A percentile compares a stretch with the other conserved stretches of the same genome.
Conservation (phyloP, 176 grass and related monocot species). For the Eragrostis curvula region DNA sequence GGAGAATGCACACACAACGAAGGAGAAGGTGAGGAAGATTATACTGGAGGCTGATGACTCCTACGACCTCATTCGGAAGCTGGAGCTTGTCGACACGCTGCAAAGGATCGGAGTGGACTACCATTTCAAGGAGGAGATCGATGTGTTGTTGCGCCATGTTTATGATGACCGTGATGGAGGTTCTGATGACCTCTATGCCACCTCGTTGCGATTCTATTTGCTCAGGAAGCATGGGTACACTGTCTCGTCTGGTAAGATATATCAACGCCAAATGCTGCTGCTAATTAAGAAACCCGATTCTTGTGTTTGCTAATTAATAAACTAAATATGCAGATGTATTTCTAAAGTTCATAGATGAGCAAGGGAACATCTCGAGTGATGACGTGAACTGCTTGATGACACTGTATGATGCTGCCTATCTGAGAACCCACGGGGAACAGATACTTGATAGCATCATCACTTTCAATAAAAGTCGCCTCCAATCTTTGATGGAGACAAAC, state of each 20-base stretch:
- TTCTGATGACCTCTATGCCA: background rate
- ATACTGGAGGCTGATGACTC: background rate
- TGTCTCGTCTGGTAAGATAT: constrained; percentile 15
- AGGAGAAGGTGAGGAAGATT: constrained; percentile 18
- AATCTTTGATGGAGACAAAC: background rate
- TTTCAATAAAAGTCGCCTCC: background rate
- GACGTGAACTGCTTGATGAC: constrained; percentile 21
- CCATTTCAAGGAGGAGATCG: constrained; percentile 47
- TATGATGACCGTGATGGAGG: background rate
- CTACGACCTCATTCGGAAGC: background rate
- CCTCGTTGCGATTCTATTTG: constrained; percentile 36
- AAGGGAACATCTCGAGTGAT: constrained; percentile 14
- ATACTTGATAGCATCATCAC: constrained; percentile 33
- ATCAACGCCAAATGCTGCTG: too few species aligned
- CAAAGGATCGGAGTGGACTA: constrained; percentile 39
- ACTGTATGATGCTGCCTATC: constrained; percentile 50
- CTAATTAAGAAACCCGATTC: too few species aligned
- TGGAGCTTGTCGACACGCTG: constrained; percentile 45
- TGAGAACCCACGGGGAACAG: constrained; percentile 36
- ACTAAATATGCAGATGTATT: constrained; percentile 48
- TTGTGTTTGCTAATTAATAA: too few species aligned
- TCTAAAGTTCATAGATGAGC: constrained; percentile 42
- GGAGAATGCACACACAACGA: background rate
- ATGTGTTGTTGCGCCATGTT: background rate
- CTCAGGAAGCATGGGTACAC: constrained; percentile 44